These are phyloP conservation scores for Acer negundo DNA, from an alignment of 345 rosid species.

Conservation along the genomic window DNA sequence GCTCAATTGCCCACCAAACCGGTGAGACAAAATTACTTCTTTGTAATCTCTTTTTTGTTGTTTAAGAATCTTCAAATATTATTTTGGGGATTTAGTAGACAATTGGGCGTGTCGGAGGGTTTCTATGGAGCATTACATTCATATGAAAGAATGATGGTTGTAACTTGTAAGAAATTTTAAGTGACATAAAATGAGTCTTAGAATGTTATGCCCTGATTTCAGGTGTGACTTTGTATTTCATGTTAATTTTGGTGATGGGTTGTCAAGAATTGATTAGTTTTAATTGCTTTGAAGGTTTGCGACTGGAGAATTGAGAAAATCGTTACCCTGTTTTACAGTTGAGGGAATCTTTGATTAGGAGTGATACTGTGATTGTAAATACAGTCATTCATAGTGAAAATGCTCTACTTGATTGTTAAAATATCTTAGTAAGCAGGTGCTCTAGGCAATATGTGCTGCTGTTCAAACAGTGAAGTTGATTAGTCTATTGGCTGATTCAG, in stretches of 20 bases:
- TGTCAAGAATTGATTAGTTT: too few relatives aligned
- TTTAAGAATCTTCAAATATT: neutral
- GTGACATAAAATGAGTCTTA: neutral
- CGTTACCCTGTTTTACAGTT: neutral
- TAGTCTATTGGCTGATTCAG: neutral
- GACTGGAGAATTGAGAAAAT: neutral
- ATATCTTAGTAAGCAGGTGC: neutral
- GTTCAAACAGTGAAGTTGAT: neutral
- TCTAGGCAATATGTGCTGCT: neutral
- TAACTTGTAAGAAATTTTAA: too few relatives aligned
- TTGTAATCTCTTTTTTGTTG: neutral
- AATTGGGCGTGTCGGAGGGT: neutral
- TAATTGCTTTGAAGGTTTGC: too few relatives aligned
- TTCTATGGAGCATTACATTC: neutral
- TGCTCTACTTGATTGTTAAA: neutral
- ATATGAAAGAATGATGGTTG: too few relatives aligned
- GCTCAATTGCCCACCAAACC: conserved; percentile 62
- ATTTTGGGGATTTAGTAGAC: neutral
- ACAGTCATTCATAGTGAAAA: too few relatives aligned
- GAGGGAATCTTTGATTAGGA: neutral
- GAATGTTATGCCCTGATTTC: neutral
- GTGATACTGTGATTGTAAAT: too few relatives aligned
- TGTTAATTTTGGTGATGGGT: neutral
- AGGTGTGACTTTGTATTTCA: neutral
- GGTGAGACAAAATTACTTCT: conserved; percentile 36